Percentiles rank a stretch among this genome's conserved stretches.
Evolutionary conservation across 2,329 filamentous ascomycete species (phyloP).

Genomic region (Trichophyton benhamiae): DNA sequence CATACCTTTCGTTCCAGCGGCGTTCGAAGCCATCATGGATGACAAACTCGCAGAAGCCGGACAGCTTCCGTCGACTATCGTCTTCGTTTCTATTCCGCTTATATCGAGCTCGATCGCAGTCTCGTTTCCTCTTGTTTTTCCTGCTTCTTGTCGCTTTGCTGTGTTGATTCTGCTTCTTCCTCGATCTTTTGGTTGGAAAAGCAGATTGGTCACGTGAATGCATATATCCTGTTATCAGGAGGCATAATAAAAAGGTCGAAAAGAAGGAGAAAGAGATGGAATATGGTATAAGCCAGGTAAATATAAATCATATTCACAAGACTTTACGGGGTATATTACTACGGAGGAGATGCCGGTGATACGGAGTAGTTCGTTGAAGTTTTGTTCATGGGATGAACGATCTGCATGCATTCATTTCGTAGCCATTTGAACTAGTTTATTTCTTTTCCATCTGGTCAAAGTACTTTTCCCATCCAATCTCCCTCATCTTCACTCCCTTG

Average conservation of each 20-base stretch:
- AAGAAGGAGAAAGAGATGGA: background rate
- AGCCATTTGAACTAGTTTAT: background rate
- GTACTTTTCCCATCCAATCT: conserved; percentile 34
- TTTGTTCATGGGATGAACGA: background rate
- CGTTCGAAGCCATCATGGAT: conserved; percentile 7
- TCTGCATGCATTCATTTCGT: background rate
- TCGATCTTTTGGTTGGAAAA: background rate
- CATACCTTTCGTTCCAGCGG: conserved; percentile 6
- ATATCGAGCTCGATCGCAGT: background rate
- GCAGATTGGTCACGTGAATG: background rate
- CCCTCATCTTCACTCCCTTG: conserved; percentile 32
- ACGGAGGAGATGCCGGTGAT: background rate
- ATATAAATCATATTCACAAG: background rate
- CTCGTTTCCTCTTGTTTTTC: background rate
- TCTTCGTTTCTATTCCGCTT: background rate
- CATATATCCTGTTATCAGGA: background rate
- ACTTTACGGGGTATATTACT: background rate
- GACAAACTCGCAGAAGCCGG: background rate
- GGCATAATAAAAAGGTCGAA: background rate
- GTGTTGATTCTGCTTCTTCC: background rate
- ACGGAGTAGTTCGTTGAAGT: background rate
- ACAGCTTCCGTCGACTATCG: background rate
- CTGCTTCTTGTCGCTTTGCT: background rate
- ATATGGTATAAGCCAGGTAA: background rate
- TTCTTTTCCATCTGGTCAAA: conserved; percentile 30